Conservation (phyloP, 345 rosid species). For the Moricandia moricandioides region DNA sequence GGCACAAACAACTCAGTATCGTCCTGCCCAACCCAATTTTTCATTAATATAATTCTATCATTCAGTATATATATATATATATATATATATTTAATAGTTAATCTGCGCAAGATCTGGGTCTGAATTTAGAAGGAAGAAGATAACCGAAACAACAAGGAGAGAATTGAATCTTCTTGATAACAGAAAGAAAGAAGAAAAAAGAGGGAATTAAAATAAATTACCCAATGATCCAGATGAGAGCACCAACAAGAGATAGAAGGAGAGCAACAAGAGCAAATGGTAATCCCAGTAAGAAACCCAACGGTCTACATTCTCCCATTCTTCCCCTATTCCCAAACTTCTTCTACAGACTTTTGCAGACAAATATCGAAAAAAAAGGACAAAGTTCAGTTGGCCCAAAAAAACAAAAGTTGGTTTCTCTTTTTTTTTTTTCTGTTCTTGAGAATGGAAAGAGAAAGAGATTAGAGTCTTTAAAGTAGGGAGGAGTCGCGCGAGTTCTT, state of each 20-base stretch:
- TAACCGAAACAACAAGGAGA: background rate
- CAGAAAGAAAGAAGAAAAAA: background rate
- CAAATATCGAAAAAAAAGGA: background rate
- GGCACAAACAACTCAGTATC: slow-evolving; percentile 78
- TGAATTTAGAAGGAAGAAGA: background rate
- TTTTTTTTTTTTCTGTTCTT: background rate
- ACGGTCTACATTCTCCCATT: slow-evolving; percentile 76
- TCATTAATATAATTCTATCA: background rate
- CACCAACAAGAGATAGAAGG: slow-evolving; percentile 61
- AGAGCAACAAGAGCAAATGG: slow-evolving; percentile 78
- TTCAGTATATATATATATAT: background rate
- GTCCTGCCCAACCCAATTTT: slow-evolving; percentile 37
- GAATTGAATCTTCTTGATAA: background rate
- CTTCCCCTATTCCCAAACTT: background rate
- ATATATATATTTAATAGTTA: background rate
- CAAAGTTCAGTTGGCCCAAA: background rate
- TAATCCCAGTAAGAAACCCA: slow-evolving; percentile 79
- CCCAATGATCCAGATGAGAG: slow-evolving; percentile 79
- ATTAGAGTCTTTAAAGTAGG: background rate
- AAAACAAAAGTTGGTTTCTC: no score
- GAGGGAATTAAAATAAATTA: slow-evolving; percentile 6
- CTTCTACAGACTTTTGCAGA: background rate
- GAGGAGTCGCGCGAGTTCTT: background rate
- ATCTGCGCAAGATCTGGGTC: background rate
- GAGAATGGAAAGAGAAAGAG: background rate